These are phyloP conservation scores for Geranium incanum DNA, from an alignment of 441 rosid genomes.

Conservation along the genomic window DNA sequence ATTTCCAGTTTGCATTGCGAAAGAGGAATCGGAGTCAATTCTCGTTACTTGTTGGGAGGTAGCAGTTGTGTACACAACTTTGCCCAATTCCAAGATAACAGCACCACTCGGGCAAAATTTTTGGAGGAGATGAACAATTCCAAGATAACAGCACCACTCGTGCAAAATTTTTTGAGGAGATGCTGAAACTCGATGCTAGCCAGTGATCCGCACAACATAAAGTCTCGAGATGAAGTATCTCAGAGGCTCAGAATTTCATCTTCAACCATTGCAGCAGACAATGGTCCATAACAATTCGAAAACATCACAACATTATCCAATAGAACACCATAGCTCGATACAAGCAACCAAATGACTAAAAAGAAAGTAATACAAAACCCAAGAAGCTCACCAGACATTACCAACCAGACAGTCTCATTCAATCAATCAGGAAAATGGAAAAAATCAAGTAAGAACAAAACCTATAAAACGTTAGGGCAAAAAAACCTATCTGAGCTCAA, in stretches of 20 bases:
- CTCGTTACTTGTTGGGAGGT: not conserved
- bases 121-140: not conserved
- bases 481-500: not conserved
- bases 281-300: not conserved
- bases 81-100: not conserved
- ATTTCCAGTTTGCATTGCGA: not conserved
- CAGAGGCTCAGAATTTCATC: not conserved
- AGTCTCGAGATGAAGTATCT: no score
- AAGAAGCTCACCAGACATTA: not conserved
- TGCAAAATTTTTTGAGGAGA: no score
- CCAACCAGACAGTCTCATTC: not conserved
- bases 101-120: not conserved
- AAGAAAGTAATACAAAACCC: not conserved
- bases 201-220: no score
- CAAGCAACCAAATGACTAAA: not conserved
- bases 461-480: not conserved
- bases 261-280: slow-evolving; percentile 2
- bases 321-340: not conserved
- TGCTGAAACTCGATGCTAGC: not conserved
- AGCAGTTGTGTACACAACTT: not conserved
- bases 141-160: no score
- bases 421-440: not conserved
- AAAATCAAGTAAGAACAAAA: not conserved
- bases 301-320: not conserved
- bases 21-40: slow-evolving; percentile 1